These are phyloP conservation scores for Aureobasidium mangrovei DNA, from an alignment of 2,329 filamentous ascomycete species.

Conservation along the genomic window DNA sequence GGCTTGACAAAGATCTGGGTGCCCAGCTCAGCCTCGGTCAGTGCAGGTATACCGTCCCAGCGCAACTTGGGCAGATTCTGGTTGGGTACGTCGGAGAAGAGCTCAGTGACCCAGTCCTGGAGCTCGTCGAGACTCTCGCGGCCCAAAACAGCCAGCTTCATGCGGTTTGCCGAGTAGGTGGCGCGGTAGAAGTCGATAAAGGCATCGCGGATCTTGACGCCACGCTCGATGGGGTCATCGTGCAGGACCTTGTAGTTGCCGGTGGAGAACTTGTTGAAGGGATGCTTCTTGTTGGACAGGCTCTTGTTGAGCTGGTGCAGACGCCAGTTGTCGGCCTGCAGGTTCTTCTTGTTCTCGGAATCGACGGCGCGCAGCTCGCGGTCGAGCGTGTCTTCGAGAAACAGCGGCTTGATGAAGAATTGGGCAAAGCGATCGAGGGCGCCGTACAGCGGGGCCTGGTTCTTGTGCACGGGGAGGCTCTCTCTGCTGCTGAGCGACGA, in stretches of 20 bases:
- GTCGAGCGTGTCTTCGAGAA: slow-evolving; percentile 75
- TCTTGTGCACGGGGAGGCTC: slow-evolving; percentile 29
- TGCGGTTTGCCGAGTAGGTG: slow-evolving; percentile 86
- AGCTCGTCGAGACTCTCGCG: slow-evolving; percentile 73
- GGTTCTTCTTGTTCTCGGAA: slow-evolving; percentile 95
- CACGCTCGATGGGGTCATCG: slow-evolving; percentile 66
- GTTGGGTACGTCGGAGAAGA: slow-evolving; percentile 75
- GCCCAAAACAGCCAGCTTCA: slow-evolving; percentile 84
- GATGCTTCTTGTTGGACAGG: slow-evolving; percentile 77
- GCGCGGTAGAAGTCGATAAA: slow-evolving; percentile 88
- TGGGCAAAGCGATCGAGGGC: slow-evolving; percentile 87
- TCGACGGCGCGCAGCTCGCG: slow-evolving; percentile 83
- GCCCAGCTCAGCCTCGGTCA: slow-evolving; percentile 50
- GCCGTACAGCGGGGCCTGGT: slow-evolving; percentile 60
- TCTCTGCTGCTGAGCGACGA: slow-evolving; percentile 31
- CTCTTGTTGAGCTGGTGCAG: slow-evolving; percentile 81
- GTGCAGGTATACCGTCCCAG: slow-evolving; percentile 56
- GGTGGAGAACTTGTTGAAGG: slow-evolving; percentile 85
- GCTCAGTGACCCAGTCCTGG: slow-evolving; percentile 72
- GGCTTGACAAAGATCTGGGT: slow-evolving; percentile 81
- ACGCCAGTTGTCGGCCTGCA: slow-evolving; percentile 84
- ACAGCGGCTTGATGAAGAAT: slow-evolving; percentile 85
- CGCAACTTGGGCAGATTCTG: slow-evolving; percentile 63
- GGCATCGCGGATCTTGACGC: slow-evolving; percentile 77
- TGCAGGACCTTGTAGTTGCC: slow-evolving; percentile 82